These are phyloP conservation scores for Bothia castanella DNA, from an alignment of 1,284 basidiomycete genomes.

Conservation along the genomic window DNA sequence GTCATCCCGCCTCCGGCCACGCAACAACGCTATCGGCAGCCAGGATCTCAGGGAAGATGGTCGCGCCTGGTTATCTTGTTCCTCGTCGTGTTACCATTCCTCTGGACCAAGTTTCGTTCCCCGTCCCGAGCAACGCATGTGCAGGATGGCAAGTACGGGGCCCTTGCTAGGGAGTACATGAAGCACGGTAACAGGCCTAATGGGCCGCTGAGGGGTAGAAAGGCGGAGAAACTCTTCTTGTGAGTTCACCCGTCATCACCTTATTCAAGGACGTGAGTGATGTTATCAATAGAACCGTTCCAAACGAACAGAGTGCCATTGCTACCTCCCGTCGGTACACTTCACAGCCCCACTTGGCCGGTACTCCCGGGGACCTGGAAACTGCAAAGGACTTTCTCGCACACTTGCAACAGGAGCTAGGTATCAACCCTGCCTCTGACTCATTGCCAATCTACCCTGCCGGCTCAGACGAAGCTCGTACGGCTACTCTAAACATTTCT, in stretches of 20 bases:
- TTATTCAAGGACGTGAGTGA: background rate
- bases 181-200: slow-evolving; percentile 14
- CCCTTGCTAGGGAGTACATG: slow-evolving; percentile 21
- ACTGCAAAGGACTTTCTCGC: slow-evolving; percentile 50
- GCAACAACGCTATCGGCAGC: slow-evolving; percentile 7
- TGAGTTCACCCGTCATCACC: slow-evolving; percentile 11
- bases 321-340: slow-evolving; percentile 45
- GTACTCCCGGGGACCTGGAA: slow-evolving; percentile 46
- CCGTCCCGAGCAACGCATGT: background rate
- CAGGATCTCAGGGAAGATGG: slow-evolving; percentile 16
- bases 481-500: slow-evolving; percentile 45
- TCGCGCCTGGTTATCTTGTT: slow-evolving; percentile 9
- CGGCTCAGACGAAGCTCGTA: slow-evolving; percentile 45
- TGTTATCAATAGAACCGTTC: slow-evolving; percentile 40
- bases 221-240: slow-evolving; percentile 32
- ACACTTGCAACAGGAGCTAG: slow-evolving; percentile 47
- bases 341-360: slow-evolving; percentile 51
- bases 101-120: slow-evolving; percentile 12
- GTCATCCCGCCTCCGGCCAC: slow-evolving; percentile 19
- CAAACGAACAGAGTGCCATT: slow-evolving; percentile 44
- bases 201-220: slow-evolving; percentile 20
- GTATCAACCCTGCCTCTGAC: slow-evolving; percentile 33
- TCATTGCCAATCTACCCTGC: slow-evolving; percentile 51
- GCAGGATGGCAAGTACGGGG: slow-evolving; percentile 14
- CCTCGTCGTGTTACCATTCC: slow-evolving; percentile 14